Evolutionary conservation across 805 yeast species (phyloP), one percentile per base, ranked within the genome.

Genomic region (Ogataea nakhonphanomensis): DNA sequence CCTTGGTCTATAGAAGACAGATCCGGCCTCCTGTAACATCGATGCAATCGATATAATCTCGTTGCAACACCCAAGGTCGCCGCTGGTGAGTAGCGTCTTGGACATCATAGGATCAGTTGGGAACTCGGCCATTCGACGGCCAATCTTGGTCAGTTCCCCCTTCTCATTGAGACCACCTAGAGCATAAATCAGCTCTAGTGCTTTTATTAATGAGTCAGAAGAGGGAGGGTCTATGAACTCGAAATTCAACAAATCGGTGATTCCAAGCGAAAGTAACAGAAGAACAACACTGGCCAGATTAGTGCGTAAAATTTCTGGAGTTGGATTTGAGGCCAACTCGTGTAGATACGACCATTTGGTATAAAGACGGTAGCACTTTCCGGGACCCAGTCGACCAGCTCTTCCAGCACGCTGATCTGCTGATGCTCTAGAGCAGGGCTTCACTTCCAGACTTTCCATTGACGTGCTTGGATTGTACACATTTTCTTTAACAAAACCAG

Each of bases 321-420:
- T 79, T 1, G 96, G 87, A 55, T 81, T 82, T 2, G 76, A 69
- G 8, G 83, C 82, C 58, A 93, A 67, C 51, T 91, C 98, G 50
- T 83, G 73, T 46, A 76, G 70, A 52, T 77, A 93, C 0, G 93
- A 80, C 74, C 84, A 73, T 57, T 87, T 86, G 0, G 99, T 91
- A 58, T 79, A 93, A 15, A 93, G 66, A 27, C 99, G 62, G 55
- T 84, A 93, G 63, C 98, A 93, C 58, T 87, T 86, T 12, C 99
- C 99, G 0, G 98, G 96, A 1, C 95, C 90, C 7, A 95, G 89
- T 69, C 99, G 81, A 30, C 99, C 99, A 5, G 98, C 99, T 69
- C 99, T 79, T 58, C 99, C 99, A 1, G 96, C 90, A 55, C 99
- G 72, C 65, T 93, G 99, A 54, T 88, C 90, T 0, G 96, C 97